A percentile compares a stretch with the other conserved stretches of the same genome.
Evolutionary conservation across 352 stramenopile species (phyloP).

Genomic region (Globisporangium takayamanum): DNA sequence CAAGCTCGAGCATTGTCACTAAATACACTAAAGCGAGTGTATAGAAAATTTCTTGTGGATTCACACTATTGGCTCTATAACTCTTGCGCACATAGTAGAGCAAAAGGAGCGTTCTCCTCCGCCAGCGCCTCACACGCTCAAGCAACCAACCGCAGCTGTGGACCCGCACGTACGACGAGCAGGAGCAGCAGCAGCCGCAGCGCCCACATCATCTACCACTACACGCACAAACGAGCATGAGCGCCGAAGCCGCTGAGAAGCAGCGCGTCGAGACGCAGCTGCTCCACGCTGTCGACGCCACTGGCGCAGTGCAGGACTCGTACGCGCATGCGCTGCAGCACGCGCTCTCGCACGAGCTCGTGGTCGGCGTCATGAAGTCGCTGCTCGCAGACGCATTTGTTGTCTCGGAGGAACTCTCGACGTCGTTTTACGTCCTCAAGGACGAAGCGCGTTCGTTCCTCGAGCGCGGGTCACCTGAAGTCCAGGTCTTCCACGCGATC

Average conservation of each 20-base stretch:
- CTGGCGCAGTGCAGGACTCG: slow-evolving; percentile 62
- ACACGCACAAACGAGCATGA: slow-evolving; percentile 20
- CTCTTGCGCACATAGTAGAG: no score
- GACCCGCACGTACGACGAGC: background rate
- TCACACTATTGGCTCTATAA: no score
- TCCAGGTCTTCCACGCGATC: slow-evolving; percentile 82
- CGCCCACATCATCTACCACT: background rate
- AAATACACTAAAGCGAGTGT: no score
- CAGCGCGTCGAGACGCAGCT: slow-evolving; percentile 61
- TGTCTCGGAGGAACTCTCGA: slow-evolving; percentile 57
- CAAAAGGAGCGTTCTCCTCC: no score
- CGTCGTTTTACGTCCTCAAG: slow-evolving; percentile 92
- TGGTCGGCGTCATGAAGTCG: slow-evolving; percentile 95
- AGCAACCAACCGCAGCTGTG: no score
- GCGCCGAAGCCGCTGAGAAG: slow-evolving; percentile 56
- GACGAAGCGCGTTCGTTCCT: slow-evolving; percentile 85
- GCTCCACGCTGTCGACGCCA: slow-evolving; percentile 43
- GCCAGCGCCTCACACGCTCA: background rate
- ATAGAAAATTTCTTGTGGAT: no score
- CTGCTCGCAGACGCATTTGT: slow-evolving; percentile 93
- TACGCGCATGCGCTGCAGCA: slow-evolving; percentile 74
- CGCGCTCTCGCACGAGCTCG: slow-evolving; percentile 86
- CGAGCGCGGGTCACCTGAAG: slow-evolving; percentile 66
- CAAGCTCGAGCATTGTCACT: no score
- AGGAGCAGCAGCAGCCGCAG: background rate